These are phyloP conservation scores for Vicia sativa DNA, from an alignment of 306 rosid species.

Conservation along the genomic window DNA sequence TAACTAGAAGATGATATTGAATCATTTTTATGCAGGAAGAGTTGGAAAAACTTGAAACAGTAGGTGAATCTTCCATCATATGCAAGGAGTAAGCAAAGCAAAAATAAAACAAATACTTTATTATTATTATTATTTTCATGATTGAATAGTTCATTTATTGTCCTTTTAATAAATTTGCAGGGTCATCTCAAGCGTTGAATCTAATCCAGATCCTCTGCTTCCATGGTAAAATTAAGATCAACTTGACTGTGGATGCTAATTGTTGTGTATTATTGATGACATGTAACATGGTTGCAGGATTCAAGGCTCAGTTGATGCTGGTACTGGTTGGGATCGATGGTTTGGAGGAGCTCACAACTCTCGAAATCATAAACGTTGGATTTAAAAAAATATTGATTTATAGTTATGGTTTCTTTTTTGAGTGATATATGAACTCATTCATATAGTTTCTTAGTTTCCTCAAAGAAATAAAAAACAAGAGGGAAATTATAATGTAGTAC, in stretches of 20 bases:
- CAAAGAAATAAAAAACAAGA: background rate
- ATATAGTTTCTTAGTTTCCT: conserved; percentile 23
- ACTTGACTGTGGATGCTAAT: background rate
- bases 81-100: conserved; percentile 73
- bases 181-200: conserved; percentile 64
- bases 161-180: conserved; percentile 45
- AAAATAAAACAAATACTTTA: conserved; percentile 3
- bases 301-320: conserved; percentile 50
- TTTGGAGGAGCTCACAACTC: conserved; percentile 69
- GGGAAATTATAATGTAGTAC: conserved; percentile 8
- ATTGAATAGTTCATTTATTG: background rate
- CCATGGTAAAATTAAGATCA: conserved; percentile 58
- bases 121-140: background rate
- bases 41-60: conserved; percentile 61
- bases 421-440: conserved; percentile 13
- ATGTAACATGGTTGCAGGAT: conserved; percentile 45
- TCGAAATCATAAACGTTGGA: conserved; percentile 73
- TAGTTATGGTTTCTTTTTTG: background rate
- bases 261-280: background rate
- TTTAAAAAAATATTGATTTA: conserved; percentile 38
- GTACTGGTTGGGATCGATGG: conserved; percentile 82
- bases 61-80: conserved; percentile 63
- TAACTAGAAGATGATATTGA: conserved; percentile 5
- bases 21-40: conserved; percentile 63
- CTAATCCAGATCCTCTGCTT: conserved; percentile 79